Evolutionary conservation across 2,329 filamentous ascomycete genomes (phyloP).

Genomic region (Cladosporium colombiae): DNA sequence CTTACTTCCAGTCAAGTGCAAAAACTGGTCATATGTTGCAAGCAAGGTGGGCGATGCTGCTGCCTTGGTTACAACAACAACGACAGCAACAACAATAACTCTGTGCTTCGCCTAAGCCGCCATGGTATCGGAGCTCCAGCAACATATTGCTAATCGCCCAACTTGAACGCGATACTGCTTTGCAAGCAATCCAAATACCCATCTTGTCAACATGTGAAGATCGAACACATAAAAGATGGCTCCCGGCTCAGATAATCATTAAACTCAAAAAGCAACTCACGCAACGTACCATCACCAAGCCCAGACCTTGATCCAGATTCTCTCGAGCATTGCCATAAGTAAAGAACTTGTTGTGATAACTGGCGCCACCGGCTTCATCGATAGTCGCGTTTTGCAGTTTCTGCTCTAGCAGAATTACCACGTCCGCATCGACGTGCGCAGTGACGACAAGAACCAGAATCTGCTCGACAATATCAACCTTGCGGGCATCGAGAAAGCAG

Average conservation of each 20-base stretch:
- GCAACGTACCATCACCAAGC: neutral
- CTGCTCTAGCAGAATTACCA: constrained; percentile 24
- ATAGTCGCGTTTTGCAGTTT: constrained; percentile 5
- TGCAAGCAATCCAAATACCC: neutral
- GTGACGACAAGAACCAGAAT: constrained; percentile 22
- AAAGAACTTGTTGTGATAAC: constrained; percentile 17
- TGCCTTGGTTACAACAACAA: neutral
- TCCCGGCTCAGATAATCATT: neutral
- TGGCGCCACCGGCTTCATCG: constrained; percentile 18
- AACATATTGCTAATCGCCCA: neutral
- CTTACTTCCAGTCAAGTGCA: neutral
- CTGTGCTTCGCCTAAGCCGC: neutral
- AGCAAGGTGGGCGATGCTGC: neutral
- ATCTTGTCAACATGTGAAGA: neutral
- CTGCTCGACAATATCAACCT: constrained; percentile 19
- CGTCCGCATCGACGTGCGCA: constrained; percentile 31
- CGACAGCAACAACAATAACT: neutral
- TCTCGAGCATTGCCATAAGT: neutral
- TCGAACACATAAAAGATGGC: neutral
- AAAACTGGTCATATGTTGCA: neutral
- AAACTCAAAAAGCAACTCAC: neutral
- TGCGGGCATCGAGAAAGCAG: constrained; percentile 20
- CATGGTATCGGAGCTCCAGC: neutral
- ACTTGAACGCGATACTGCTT: neutral
- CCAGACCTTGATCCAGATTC: neutral